Percentiles rank a stretch among this genome's conserved stretches.
phyloP scores from a whole-genome alignment of 2,329 filamentous ascomycete species.

The Penicillium sp. region DNA sequence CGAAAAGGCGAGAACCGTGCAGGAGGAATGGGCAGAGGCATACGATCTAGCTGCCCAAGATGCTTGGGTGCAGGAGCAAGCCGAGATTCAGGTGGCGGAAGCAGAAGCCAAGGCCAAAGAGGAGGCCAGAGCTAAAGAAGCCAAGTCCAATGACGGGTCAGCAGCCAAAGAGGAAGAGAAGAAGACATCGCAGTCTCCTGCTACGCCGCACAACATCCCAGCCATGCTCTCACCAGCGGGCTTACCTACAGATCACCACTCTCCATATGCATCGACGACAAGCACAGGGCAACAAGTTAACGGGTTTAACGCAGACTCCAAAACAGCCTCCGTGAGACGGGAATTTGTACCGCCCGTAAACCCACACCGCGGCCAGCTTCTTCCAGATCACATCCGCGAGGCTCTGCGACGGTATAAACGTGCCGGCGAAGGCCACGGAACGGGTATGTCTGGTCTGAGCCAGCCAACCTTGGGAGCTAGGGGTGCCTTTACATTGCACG shows the following conservation, averaged over 20 bases:
- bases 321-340: slow-evolving; percentile 12
- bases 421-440: slow-evolving; percentile 46
- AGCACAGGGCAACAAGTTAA: slow-evolving; percentile 18
- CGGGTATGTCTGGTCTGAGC: slow-evolving; percentile 46
- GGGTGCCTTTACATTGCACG: slow-evolving; percentile 42
- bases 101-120: slow-evolving; percentile 25
- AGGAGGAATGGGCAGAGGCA: slow-evolving; percentile 49
- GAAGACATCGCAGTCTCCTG: slow-evolving; percentile 11
- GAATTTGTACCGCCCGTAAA: slow-evolving; percentile 40
- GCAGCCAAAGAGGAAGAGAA: slow-evolving; percentile 8
- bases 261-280: slow-evolving; percentile 21
- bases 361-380: slow-evolving; percentile 44
- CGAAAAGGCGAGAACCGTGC: slow-evolving; percentile 61
- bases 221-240: slow-evolving; percentile 15
- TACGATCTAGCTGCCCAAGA: slow-evolving; percentile 51
- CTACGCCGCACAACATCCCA: slow-evolving; percentile 6
- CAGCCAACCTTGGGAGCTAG: slow-evolving; percentile 42
- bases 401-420: slow-evolving; percentile 46
- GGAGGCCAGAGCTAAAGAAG: slow-evolving; percentile 15
- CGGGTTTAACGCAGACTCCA: slow-evolving; percentile 16
- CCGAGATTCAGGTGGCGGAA: slow-evolving; percentile 39
- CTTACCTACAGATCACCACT: slow-evolving; percentile 7
- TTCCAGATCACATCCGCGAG: slow-evolving; percentile 49
- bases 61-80: slow-evolving; percentile 55
- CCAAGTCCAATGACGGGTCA: neutral